Percentiles rank a stretch among this genome's conserved stretches.
phyloP scores from a whole-genome alignment of 192 early-diverging fungal genomes.

The Haplosporangium gracile region DNA sequence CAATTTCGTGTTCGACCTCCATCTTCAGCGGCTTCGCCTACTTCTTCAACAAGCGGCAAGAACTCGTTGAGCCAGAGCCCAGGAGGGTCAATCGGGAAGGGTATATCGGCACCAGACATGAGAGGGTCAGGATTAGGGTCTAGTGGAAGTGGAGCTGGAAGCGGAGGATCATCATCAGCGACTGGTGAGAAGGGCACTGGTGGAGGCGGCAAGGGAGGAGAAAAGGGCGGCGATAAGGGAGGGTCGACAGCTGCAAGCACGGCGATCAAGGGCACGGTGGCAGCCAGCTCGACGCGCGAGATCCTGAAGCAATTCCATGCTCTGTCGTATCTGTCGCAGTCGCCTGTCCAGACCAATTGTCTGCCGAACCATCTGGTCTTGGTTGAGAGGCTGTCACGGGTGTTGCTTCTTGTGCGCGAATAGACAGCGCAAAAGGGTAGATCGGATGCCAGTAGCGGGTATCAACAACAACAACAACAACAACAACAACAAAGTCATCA shows the following conservation, averaged over 20 bases:
- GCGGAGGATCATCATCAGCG: not conserved
- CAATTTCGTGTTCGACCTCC: not conserved
- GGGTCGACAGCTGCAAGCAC: not conserved
- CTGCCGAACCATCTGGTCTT: conserved; percentile 63
- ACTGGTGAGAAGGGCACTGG: not conserved
- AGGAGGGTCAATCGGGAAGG: not conserved
- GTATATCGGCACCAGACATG: not conserved
- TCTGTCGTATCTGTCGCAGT: conserved; percentile 62
- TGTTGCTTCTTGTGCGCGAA: conserved; percentile 57
- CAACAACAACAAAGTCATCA: too few species aligned
- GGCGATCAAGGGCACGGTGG: conserved; percentile 27
- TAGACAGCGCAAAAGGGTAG: not conserved
- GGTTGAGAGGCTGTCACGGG: conserved; percentile 62
- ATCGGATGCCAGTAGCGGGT: too few species aligned
- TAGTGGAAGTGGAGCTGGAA: not conserved
- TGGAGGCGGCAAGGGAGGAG: not conserved
- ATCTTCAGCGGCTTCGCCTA: not conserved
- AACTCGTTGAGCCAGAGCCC: not conserved
- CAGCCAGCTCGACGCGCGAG: conserved; percentile 59
- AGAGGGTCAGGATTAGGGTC: not conserved
- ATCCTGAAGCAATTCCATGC: conserved; percentile 67
- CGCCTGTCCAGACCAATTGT: conserved; percentile 61
- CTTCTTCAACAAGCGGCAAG: not conserved
- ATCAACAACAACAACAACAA: too few species aligned
- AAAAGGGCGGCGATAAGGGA: not conserved